Evolutionary conservation across 129 eudicot species (phyloP).

Genomic region (Flaveria ramosissima): DNA sequence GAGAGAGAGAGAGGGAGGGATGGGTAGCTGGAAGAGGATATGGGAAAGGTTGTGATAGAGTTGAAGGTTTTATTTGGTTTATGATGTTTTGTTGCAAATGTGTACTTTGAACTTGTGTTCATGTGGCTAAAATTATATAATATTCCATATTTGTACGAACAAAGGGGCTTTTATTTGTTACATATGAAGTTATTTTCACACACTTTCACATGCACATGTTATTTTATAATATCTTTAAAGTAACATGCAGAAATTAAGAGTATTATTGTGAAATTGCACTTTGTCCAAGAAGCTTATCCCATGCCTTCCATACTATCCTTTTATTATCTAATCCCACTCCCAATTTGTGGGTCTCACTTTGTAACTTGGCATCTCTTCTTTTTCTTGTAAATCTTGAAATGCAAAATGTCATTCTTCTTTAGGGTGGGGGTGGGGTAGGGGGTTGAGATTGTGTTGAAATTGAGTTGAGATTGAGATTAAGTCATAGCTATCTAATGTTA

Average conservation of each 20-base stretch:
- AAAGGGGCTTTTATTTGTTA: constrained; percentile 10
- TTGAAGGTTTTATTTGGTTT: constrained; percentile 28
- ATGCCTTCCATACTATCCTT: constrained; percentile 42
- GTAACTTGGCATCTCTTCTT: constrained; percentile 36
- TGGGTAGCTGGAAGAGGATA: constrained; percentile 30
- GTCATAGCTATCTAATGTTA: constrained; percentile 26
- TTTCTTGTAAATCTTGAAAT: constrained; percentile 28
- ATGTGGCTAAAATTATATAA: constrained; percentile 12
- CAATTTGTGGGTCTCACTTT: constrained; percentile 49
- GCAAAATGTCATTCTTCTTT: neutral
- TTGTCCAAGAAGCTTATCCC: constrained; percentile 51
- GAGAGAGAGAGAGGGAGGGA: constrained; percentile 25
- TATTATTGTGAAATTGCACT: constrained; percentile 42
- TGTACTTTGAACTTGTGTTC: constrained; percentile 32
- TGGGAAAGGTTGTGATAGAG: constrained; percentile 18
- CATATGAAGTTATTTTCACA: constrained; percentile 14
- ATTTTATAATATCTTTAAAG: constrained; percentile 44
- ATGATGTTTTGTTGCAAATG: constrained; percentile 27
- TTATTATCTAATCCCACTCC: constrained; percentile 38
- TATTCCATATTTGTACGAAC: constrained; percentile 40
- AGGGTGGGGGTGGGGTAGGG: neutral
- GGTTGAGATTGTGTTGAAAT: neutral
- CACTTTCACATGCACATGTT: constrained; percentile 34
- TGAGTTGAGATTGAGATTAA: neutral
- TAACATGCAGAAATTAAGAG: constrained; percentile 50